Evolutionary conservation across 2,329 filamentous ascomycete genomes (phyloP).

Genomic region (Ceratocystis huliohia): DNA sequence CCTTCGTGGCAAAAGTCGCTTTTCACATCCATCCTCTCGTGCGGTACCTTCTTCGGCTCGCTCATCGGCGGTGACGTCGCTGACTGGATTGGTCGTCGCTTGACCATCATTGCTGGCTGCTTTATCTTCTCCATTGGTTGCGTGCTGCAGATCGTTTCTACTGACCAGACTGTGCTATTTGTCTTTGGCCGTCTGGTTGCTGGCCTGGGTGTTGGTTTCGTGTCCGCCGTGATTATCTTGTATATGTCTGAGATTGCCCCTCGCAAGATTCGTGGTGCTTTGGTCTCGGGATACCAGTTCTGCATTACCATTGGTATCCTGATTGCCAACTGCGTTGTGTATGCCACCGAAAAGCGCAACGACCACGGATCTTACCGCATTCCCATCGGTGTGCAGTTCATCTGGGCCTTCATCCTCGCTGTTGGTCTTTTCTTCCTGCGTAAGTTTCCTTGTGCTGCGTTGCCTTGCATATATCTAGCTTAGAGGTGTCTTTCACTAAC

Average conservation of each 20-base stretch:
- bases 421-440: constrained; percentile 59
- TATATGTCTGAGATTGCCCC: constrained; percentile 79
- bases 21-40: constrained; percentile 65
- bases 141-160: constrained; percentile 49
- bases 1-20: constrained; percentile 36
- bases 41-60: constrained; percentile 66
- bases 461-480: not conserved
- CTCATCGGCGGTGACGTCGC: constrained; percentile 65
- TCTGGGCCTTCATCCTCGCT: constrained; percentile 66
- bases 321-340: constrained; percentile 61
- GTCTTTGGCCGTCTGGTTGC: constrained; percentile 63
- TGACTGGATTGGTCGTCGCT: constrained; percentile 61
- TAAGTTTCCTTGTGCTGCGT: constrained; percentile 5
- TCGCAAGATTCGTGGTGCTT: constrained; percentile 60
- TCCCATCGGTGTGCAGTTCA: constrained; percentile 66
- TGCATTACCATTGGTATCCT: constrained; percentile 70
- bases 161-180: constrained; percentile 40
- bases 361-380: constrained; percentile 65
- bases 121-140: constrained; percentile 57
- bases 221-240: constrained; percentile 66
- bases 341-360: constrained; percentile 49
- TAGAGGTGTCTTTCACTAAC: not conserved
- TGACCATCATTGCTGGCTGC: constrained; percentile 60
- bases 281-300: constrained; percentile 76
- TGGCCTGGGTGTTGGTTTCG: constrained; percentile 68